phyloP scores from a whole-genome alignment of 2,329 filamentous ascomycete species.

The Alternaria sp. region DNA sequence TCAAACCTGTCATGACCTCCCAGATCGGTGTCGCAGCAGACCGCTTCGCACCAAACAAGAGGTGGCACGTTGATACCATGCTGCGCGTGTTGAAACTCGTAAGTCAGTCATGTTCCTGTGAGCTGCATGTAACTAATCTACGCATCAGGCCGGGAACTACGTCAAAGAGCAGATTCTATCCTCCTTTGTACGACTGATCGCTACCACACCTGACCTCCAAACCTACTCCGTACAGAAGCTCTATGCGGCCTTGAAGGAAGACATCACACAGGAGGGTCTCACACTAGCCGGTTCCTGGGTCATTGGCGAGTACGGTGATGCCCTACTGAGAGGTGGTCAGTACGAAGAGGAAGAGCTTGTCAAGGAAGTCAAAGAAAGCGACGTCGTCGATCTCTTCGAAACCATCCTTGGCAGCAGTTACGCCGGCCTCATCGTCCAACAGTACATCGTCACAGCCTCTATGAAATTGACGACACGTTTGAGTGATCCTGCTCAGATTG shows the following conservation, averaged over 20 bases:
- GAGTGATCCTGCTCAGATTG: constrained; percentile 81
- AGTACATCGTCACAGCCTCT: constrained; percentile 93
- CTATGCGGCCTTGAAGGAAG: constrained; percentile 87
- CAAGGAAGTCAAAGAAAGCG: constrained; percentile 79
- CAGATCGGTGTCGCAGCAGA: constrained; percentile 98
- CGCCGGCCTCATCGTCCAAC: constrained; percentile 85
- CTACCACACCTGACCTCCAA: constrained; percentile 91
- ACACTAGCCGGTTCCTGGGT: constrained; percentile 95
- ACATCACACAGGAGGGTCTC: constrained; percentile 96
- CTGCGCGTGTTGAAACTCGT: constrained; percentile 83
- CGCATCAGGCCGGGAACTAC: constrained; percentile 77
- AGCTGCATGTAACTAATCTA: constrained; percentile 11
- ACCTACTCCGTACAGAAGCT: constrained; percentile 97
- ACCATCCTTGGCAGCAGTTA: constrained; percentile 95
- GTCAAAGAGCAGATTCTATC: constrained; percentile 98
- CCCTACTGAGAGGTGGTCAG: constrained; percentile 83
- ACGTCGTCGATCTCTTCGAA: constrained; percentile 90
- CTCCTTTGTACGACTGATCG: constrained; percentile 93
- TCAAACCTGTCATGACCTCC: constrained; percentile 97
- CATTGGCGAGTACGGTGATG: constrained; percentile 95
- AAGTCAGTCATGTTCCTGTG: constrained; percentile 10
- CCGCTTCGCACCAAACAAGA: constrained; percentile 92
- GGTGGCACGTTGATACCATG: constrained; percentile 99
- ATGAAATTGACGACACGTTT: constrained; percentile 95
- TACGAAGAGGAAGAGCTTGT: constrained; percentile 95